Base-by-base conservation (phyloP, 176 grass and related monocot genomes). In the Carex myosuroides region DNA sequence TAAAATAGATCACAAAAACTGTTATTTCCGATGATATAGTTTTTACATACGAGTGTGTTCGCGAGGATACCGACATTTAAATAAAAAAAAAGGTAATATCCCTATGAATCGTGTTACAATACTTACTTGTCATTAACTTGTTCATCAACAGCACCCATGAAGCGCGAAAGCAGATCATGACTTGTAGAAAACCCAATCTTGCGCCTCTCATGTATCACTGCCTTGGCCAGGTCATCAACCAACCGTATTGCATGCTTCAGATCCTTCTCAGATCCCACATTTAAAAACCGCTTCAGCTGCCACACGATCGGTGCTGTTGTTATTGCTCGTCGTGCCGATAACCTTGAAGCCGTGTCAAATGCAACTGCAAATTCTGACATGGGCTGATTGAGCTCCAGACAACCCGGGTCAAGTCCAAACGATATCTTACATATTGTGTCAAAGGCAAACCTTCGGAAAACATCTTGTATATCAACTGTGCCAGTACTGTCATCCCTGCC, bases 361-460 rank as follows among this genome's bases (percentile, higher is more conserved):
- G 94, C 94, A 64, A 26, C 33, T 13, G 90, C 91, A 18, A 97
- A 83, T 80, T 70, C 81, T 3, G 89, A 88, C 82, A 89, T 29
- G 62, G 89, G 91, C 79, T 90, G 82, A 16, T 87, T 35, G 4
- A 13, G 12, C 0, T 92, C 88, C 13, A 97, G 83, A 57, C 91
- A 97, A 18, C 84, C 74, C 3, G 91, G 86, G 59, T 97, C 94
- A 3, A 97, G 71, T 1, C 94, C 94, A 37, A 97, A 97, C 2
- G 88, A 90, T 58, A 97, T 88, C 91, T 86, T 93, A 86, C 94
- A 94, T 86, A 97, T 94, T 69, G 89, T 90, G 72, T 97, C 91
- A 78, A 97, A 97, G 8, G 91, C 79, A 85, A 97, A 94, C 0
- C 89, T 83, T 3, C 89, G 89, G 79, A 97, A 97, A 66, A 94